A percentile compares a stretch with the other conserved stretches of the same genome.
Conservation (phyloP, 169 alveolate species). For the Sarcocystis neurona region DNA sequence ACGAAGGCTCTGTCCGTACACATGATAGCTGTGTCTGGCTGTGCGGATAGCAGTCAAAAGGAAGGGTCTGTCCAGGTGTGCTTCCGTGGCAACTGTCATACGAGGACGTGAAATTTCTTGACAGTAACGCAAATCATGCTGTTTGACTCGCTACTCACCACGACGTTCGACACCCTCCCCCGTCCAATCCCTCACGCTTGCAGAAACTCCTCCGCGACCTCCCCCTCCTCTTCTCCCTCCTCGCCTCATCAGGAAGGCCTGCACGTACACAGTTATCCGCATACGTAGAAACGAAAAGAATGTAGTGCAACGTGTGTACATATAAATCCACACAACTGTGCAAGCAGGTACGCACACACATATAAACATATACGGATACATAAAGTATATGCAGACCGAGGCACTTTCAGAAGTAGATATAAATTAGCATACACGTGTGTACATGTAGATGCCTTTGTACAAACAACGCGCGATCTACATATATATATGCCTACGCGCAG, state of each 20-base stretch:
- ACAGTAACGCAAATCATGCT: background rate
- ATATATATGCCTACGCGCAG: background rate
- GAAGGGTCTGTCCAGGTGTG: background rate
- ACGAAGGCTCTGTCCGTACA: background rate
- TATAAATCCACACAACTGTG: too few species aligned
- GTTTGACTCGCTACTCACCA: conserved; percentile 22
- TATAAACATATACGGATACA: too few species aligned
- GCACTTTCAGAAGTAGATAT: background rate
- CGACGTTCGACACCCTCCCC: conserved; percentile 61
- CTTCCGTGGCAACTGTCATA: background rate
- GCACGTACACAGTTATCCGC: too few species aligned
- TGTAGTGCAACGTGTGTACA: too few species aligned
- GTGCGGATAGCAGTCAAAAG: background rate
- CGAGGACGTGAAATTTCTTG: background rate
- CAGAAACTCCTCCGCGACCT: conserved; percentile 36
- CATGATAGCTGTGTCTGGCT: background rate
- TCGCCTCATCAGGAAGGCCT: conserved; percentile 4
- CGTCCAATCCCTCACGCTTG: conserved; percentile 40
- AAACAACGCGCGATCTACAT: background rate
- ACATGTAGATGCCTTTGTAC: background rate
- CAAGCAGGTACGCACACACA: too few species aligned
- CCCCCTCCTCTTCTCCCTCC: conserved; percentile 56
- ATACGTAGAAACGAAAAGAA: too few species aligned
- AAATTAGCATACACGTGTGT: background rate
- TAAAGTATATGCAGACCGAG: too few species aligned